phyloP scores from a whole-genome alignment of 2,329 filamentous ascomycete genomes.

The Ascosphaera apis region DNA sequence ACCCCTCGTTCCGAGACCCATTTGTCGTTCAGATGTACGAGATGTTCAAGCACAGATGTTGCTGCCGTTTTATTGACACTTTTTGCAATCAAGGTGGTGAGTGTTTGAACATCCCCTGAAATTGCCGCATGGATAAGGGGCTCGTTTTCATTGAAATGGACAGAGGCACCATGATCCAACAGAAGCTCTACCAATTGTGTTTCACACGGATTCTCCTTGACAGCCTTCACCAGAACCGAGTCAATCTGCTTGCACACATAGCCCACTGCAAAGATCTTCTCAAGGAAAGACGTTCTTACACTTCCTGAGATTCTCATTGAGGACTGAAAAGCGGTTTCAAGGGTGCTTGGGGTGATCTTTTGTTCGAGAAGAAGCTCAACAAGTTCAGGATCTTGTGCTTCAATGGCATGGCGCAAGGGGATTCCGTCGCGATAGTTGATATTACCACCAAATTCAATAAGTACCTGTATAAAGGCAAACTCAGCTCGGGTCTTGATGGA shows the following conservation, averaged over 20 bases:
- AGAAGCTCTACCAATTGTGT: conserved; percentile 25
- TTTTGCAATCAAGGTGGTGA: conserved; percentile 5
- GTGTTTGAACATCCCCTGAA: conserved; percentile 3
- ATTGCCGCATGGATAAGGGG: conserved; percentile 17
- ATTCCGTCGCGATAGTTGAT: conserved; percentile 5
- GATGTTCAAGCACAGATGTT: conserved; percentile 5
- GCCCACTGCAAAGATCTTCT: conserved; percentile 8
- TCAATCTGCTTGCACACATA: conserved; percentile 4
- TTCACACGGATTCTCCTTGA: conserved; percentile 5
- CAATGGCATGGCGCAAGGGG: conserved; percentile 4
- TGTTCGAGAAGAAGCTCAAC: conserved; percentile 5
- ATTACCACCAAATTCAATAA: conserved; percentile 6
- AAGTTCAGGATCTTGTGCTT: conserved; percentile 4
- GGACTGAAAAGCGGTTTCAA: conserved; percentile 5
- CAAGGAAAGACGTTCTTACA: conserved; percentile 5
- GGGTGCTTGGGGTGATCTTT: conserved; percentile 1
- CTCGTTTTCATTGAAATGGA: conserved; percentile 32
- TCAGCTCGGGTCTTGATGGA: conserved; percentile 3
- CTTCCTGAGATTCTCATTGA: conserved; percentile 2
- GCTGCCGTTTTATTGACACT: conserved; percentile 3
- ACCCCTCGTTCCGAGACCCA: conserved; percentile 30
- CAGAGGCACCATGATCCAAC: conserved; percentile 29
- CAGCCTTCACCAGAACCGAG: conserved; percentile 6
- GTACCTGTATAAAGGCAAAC: conserved; percentile 4
- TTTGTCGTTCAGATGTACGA: conserved; percentile 2